Evolutionary conservation across 2,329 filamentous ascomycete species (phyloP).

Genomic region (Aspergillus ibericus): DNA sequence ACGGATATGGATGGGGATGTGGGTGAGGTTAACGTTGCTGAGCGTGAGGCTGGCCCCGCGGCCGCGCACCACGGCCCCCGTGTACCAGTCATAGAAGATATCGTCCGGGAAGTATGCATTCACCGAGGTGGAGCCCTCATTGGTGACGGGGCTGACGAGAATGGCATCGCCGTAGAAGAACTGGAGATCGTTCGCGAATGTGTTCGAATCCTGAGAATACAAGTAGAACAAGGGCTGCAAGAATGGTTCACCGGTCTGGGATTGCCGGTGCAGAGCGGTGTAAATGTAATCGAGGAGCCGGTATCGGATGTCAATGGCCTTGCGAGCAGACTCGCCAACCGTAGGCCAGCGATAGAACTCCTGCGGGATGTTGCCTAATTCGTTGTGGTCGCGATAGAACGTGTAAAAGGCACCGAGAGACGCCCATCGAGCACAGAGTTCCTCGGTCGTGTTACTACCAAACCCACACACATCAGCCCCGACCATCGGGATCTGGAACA

Average conservation of each 20-base stretch:
- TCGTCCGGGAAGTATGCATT: conserved; percentile 59
- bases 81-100: conserved; percentile 62
- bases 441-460: conserved; percentile 63
- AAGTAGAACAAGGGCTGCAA: conserved; percentile 71
- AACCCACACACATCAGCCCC: conserved; percentile 79
- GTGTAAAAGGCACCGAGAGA: conserved; percentile 70
- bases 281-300: conserved; percentile 77
- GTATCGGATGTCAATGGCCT: conserved; percentile 72
- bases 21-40: conserved; percentile 48
- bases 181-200: conserved; percentile 54
- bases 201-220: conserved; percentile 61
- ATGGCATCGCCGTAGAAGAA: conserved; percentile 61
- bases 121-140: conserved; percentile 54
- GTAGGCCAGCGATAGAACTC: conserved; percentile 71
- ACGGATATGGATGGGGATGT: conserved; percentile 64
- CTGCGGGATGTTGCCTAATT: conserved; percentile 55
- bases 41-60: conserved; percentile 47
- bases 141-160: conserved; percentile 57
- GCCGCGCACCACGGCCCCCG: conserved; percentile 49
- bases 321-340: conserved; percentile 64
- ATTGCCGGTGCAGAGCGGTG: conserved; percentile 65
- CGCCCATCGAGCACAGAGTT: conserved; percentile 74
- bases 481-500: conserved; percentile 69
- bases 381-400: conserved; percentile 75
- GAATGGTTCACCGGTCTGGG: conserved; percentile 61